Conservation (phyloP, 768 basidiomycete species). For the Pleurotus giganteus region DNA sequence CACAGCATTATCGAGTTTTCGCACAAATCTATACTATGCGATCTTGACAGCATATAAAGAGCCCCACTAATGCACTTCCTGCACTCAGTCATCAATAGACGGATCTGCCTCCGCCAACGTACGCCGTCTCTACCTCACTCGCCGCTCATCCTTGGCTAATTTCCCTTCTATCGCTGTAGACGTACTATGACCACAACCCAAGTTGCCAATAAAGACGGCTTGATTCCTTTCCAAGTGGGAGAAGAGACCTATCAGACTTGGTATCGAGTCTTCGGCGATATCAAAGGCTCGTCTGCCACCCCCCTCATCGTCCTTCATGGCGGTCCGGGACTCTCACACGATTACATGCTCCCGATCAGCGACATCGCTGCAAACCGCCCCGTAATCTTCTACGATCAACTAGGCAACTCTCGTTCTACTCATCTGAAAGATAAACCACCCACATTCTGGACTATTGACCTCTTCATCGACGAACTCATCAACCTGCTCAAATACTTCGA, state of each 20-base stretch:
- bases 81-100: no score
- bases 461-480: slow-evolving; percentile 52
- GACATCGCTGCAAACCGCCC: slow-evolving; percentile 23
- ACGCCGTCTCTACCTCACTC: no score
- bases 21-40: no score
- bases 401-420: slow-evolving; percentile 53
- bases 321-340: slow-evolving; percentile 46
- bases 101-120: no score
- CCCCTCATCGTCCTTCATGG: slow-evolving; percentile 55
- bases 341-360: slow-evolving; percentile 30
- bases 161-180: no score
- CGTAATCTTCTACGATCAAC: slow-evolving; percentile 54
- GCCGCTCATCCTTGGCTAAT: no score
- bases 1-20: no score
- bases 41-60: no score
- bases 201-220: neutral
- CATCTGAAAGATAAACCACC: slow-evolving; percentile 48
- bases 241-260: neutral
- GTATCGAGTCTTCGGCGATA: neutral
- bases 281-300: slow-evolving; percentile 13
- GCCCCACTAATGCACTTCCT: no score
- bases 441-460: slow-evolving; percentile 49
- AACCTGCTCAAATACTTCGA: slow-evolving; percentile 42
- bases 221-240: neutral
- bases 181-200: neutral